Evolutionary conservation across 192 early-diverging fungal species (phyloP), one percentile per base, ranked within the genome.

Genomic region (Thamnidium elegans): DNA sequence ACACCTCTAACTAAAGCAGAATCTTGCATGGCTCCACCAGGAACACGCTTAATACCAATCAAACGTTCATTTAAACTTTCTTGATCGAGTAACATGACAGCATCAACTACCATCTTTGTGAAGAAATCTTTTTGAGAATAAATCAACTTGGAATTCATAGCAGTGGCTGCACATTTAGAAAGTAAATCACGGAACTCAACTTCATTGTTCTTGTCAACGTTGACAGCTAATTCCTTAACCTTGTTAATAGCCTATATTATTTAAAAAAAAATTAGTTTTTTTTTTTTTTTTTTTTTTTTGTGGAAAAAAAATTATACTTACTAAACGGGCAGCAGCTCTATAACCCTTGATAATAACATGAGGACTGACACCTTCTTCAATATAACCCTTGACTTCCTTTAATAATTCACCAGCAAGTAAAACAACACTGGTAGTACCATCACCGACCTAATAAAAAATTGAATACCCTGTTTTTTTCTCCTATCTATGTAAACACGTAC

Each of bases 111-210:
- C 92, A 99, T 96, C 73, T 96, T 90, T 60, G 90, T 95, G 74
- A 99, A 99, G 72, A 99, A 99, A 23, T 94, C 92, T 75, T 92
- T 90, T 70, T 99, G 95, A 34, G 92, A 92, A 58, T 94, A 92
- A 68, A 99, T 95, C 53, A 99, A 74, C 83, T 99, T 99, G 36
- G 94, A 97, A 50, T 92, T 95, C 95, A 99, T 97, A 76, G 93
- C 92, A 3, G 97, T 99, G 20, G 86, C 84, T n/a, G 97, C 95
- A 73, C 95, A 98, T 79, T 99, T 99, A 68, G 90, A 85, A 36
- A 99, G 84, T 30, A 97, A 72, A 61, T 86, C 81, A 20, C 93
- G 90, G 86, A 97, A 94, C 73, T 95, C 90, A 45, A 58, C 76
- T 68, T 87, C 84, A 68, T 97, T 86, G 36, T 81, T 84, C 54